Evolutionary conservation across 2,329 filamentous ascomycete species (phyloP), one percentile per base, ranked within the genome.

Genomic region (Phoma sp.): DNA sequence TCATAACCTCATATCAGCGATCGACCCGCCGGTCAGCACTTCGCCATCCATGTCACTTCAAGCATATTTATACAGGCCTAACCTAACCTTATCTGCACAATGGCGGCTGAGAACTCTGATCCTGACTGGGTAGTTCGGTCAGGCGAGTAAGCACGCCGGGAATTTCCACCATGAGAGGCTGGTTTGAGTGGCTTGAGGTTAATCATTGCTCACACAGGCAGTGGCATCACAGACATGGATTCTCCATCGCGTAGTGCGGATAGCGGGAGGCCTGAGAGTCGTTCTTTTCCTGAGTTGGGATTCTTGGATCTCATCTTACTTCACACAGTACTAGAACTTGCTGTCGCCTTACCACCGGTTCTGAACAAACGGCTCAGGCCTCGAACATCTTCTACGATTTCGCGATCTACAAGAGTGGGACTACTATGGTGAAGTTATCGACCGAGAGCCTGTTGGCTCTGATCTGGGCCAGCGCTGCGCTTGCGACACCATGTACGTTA

Each of bases 401-500:
- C n/a, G 2, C 9, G 25, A 33, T n/a, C 15, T 7, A 5, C 10
- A 23, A 43, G 10, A 39, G n/a, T 12, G 21, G 21, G 5, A 11
- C 12, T 12, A 28, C 15, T 26, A 54, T 49, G 45, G 23, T 54
- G 15, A 7, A 12, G 9, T 21, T 37, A 12, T 33, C 53, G 9
- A 50, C 42, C 25, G 46, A 32, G 12, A 56, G 58, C 58, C 42
- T 67, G 23, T 4, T 66, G 45, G 62, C 61, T 47, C 50, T 70
- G 12, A 32, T 62, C 14, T 67, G 62, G 56, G 59, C 60, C 37
- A 60, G 54, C 33, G 54, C 57, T 47, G 61, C 59, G 32, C 30
- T 69, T 43, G 67, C 66, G 42, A 68, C 65, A 32, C 61, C 53
- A 11, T 47, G 66, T 69, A 50, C 55, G 68, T 64, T 28, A 29